A percentile compares a stretch with the other conserved stretches of the same genome.
phyloP scores from a whole-genome alignment of 805 yeast genomes.

The Metschnikowia cubensis region DNA sequence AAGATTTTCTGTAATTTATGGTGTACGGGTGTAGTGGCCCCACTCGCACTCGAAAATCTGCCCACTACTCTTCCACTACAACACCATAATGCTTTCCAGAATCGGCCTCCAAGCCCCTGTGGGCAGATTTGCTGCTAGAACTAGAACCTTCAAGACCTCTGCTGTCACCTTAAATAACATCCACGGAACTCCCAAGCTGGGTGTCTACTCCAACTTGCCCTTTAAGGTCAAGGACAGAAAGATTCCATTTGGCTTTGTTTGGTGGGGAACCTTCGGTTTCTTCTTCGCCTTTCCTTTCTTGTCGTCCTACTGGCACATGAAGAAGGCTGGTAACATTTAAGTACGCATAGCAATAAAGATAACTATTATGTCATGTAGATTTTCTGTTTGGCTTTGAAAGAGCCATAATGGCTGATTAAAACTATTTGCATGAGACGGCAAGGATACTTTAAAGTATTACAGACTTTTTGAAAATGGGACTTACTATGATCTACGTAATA shows the following conservation, averaged over 20 bases:
- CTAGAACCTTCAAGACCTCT: slow-evolving; percentile 46
- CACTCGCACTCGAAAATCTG: slow-evolving; percentile 1
- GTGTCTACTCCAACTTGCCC: slow-evolving; percentile 89
- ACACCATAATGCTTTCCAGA: slow-evolving; percentile 23
- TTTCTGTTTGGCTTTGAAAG: too few species aligned
- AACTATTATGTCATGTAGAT: slow-evolving; percentile 14
- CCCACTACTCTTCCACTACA: not conserved
- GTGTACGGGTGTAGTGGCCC: not conserved
- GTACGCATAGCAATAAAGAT: slow-evolving; percentile 3
- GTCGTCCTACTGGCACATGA: slow-evolving; percentile 74
- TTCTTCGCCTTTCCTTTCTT: slow-evolving; percentile 60
- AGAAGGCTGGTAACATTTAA: slow-evolving; percentile 68
- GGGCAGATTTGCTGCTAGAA: slow-evolving; percentile 9
- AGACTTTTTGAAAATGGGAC: too few species aligned
- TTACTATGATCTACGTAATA: too few species aligned
- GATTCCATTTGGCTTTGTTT: slow-evolving; percentile 80
- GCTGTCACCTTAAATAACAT: slow-evolving; percentile 33
- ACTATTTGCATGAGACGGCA: too few species aligned
- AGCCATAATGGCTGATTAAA: too few species aligned
- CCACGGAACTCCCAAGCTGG: slow-evolving; percentile 44
- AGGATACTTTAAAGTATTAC: too few species aligned
- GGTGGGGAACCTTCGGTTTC: slow-evolving; percentile 62
- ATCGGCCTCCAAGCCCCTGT: slow-evolving; percentile 19
- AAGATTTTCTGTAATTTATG: not conserved
- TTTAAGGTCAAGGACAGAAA: slow-evolving; percentile 92